Conservation (phyloP, 805 yeast species). For the Helenozyma rhizophorensis region DNA sequence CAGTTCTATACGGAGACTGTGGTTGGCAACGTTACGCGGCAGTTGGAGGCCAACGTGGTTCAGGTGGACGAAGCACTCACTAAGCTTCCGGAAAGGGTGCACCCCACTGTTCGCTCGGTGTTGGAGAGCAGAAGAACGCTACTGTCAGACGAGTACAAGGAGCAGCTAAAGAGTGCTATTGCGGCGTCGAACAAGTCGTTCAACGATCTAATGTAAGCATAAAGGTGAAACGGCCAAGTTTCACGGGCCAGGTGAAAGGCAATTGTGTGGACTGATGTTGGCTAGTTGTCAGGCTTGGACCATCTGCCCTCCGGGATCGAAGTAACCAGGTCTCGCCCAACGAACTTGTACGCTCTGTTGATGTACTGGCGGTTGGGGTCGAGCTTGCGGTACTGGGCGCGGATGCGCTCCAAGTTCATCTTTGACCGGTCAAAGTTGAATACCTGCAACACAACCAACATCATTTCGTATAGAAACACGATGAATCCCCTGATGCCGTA, state of each 20-base stretch:
- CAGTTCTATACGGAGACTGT: conserved; percentile 10
- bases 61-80: conserved; percentile 7
- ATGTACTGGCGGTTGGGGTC: conserved; percentile 39
- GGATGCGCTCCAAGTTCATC: conserved; percentile 41
- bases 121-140: conserved; percentile 2
- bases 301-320: too few species aligned
- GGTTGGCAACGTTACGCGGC: conserved; percentile 1
- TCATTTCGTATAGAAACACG: conserved; percentile 31
- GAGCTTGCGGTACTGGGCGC: conserved; percentile 33
- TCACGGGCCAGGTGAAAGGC: too few species aligned
- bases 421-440: conserved; percentile 37
- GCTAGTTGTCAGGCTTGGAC: too few species aligned
- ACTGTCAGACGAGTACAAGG: neutral
- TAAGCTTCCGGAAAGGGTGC: conserved; percentile 4
- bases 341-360: conserved; percentile 30
- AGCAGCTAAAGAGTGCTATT: conserved; percentile 9
- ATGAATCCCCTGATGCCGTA: conserved; percentile 19
- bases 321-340: conserved; percentile 20
- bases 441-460: conserved; percentile 27
- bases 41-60: conserved; percentile 8
- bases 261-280: too few species aligned
- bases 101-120: neutral
- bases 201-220: too few species aligned
- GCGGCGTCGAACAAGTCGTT: conserved; percentile 14
- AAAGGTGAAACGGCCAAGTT: too few species aligned